Evolutionary conservation across 1,284 basidiomycete species (phyloP), one percentile per base, ranked within the genome.

Genomic region (Trametes pubescens): DNA sequence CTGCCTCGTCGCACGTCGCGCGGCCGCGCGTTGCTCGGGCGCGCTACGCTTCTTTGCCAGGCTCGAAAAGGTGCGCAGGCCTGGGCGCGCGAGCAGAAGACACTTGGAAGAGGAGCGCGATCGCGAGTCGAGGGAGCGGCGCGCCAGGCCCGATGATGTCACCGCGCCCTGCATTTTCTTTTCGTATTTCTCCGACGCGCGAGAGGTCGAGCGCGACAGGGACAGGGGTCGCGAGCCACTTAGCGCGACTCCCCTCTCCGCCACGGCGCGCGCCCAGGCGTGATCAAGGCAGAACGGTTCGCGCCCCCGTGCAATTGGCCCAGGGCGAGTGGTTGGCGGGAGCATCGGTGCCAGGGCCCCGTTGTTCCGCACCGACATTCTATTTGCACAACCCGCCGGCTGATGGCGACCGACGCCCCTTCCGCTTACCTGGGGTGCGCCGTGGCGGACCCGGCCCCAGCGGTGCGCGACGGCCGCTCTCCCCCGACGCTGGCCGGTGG

Each of bases 1-100:
- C 22, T 29, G 21, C 21, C 34, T 51, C 22, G 46, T 11, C 32
- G 56, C 46, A 34, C 34, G 46, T 47, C 51, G 48, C 57, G 37
- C 34, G 48, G 49, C 4, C 49, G 48, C 57, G 57, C 21, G 21
- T 43, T 34, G 51, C 58, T 53, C 29, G 34, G 32, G 2, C 37
- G 57, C 38, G 49, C 37, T 52, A 29, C 49, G 32, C 51, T 37
- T 40, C 35, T 37, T 5, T 37, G 22, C n/a, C 21, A 53, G 52
- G 37, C 22, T 37, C 32, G 58, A 59, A 29, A 47, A 37, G 43
- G 51, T 11, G 51, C 53, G 51, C 43, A 48, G 44, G 44, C n/a
- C 37, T 35, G 14, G 29, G n/a, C 40, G 57, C 57, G 57, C 57
- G 58, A 60, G 59, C 43, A 54, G 59, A 53, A 53, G 59, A 26